Evolutionary conservation across 23 red algal genomes (phyloP).

Genomic region (Chondrus crispus): DNA sequence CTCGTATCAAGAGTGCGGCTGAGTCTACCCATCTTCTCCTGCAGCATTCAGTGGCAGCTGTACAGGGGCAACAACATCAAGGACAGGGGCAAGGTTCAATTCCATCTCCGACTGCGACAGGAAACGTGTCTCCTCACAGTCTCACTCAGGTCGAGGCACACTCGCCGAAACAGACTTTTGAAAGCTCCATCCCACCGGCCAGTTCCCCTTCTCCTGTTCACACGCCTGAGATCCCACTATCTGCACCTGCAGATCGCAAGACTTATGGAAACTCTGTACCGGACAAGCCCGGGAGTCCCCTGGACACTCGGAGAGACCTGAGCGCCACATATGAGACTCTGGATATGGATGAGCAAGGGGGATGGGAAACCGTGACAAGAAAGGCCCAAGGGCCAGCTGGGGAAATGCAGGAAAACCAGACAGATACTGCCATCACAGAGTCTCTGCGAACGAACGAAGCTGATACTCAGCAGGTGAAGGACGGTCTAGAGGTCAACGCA

Average conservation of each 20-base stretch:
- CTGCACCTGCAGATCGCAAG: too few species aligned
- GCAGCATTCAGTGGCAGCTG: not conserved
- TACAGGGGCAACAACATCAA: slow-evolving; percentile 32
- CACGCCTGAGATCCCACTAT: too few species aligned
- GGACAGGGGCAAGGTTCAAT: not conserved
- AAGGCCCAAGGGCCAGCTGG: not conserved
- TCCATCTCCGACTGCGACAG: not conserved
- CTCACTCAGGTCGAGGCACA: not conserved
- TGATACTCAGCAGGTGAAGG: too few species aligned
- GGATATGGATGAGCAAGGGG: not conserved
- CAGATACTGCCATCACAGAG: not conserved
- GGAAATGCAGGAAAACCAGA: not conserved
- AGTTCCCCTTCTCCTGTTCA: not conserved
- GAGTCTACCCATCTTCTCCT: not conserved
- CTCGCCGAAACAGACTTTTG: not conserved
- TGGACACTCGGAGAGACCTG: not conserved
- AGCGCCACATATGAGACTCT: slow-evolving; percentile 15
- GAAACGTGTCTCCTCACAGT: not conserved
- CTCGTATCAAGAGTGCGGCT: slow-evolving; percentile 21
- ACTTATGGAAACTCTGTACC: too few species aligned
- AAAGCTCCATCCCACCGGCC: not conserved
- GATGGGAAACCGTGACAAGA: slow-evolving; percentile 28
- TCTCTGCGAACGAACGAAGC: not conserved
- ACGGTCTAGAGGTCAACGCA: too few species aligned
- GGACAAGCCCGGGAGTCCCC: not conserved